Evolutionary conservation across 2,329 filamentous ascomycete genomes (phyloP), one percentile per base, ranked within the genome.

Genomic region (Botrytis aclada): DNA sequence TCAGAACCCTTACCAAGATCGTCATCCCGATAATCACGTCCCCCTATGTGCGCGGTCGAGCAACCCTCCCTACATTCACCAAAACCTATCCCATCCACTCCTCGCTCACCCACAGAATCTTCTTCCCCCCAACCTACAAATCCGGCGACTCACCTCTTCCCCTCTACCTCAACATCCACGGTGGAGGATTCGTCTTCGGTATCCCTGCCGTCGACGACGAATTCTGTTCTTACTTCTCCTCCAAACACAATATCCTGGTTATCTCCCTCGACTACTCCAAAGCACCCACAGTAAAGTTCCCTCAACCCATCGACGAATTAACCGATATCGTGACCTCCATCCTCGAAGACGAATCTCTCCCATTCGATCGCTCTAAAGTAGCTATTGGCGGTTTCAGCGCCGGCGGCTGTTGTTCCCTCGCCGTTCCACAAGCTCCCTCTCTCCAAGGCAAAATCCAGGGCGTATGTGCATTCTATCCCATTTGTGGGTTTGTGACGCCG

Each of bases 251-350:
- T 61, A 81, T 84, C 74, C 77, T 86, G 14, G 85, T 87, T 29
- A 77, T 87, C 20, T 83, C 82, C 20, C 81, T 88, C 32, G 81
- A 85, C 76, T 88, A 88, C 80, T 79, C 80, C 77, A 86, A 86
- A 77, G 83, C 85, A 0, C 86, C 86, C 0, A 75, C 77, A 12
- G 76, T 78, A 20, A 82, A 81, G 10, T 88, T 86, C 76, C 86
- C 86, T 0, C 76, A 73, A 0, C 80, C 82, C 0, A 79, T 85
- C 4, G 75, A 85, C 75, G 86, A 88, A 76, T 73, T 87, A 29
- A 83, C 83, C 39, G 83, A 83, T 1, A 80, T 87, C 18, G 80
- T 82, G 70, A 74, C 79, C 32, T 82, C 82, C 18, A 79, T 85
- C 6, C 80, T 87, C 14, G 77, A 79, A 9, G 85, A 88, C 76